Evolutionary conservation across 2,329 filamentous ascomycete genomes (phyloP), one percentile per base, ranked within the genome.

Genomic region (Aspergillus quadricinctus): DNA sequence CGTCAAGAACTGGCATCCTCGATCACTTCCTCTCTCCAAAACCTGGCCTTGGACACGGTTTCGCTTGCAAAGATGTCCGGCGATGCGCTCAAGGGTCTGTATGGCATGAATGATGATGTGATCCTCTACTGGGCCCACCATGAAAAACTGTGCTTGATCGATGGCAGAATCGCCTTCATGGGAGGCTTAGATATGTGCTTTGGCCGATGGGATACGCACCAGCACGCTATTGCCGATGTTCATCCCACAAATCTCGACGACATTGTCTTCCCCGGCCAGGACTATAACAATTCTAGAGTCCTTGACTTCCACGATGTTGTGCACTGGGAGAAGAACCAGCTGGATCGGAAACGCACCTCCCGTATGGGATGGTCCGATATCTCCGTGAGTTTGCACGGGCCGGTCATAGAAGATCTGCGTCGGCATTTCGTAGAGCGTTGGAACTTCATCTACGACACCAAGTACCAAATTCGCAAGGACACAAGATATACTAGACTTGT

Each of bases 351-450:
- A 10, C 84, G 86, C 67, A 89, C 81, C 72, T 90, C 89, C 2
- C 84, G 92, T 57, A 96, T 96, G 91, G 92, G 92, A 21, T 96
- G 92, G 92, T 90, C 89, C 14, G 92, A 96, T 72, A 83, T 96
- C 57, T 87, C 88, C 10, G 79, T 97, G 55, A 91, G 86, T 64
- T 72, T 96, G 56, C 81, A 81, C 14, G 92, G 92, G 0, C 86
- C 87, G 0, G 88, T 90, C 9, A 87, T 93, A 0, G 80, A 87
- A 60, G 91, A 89, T 70, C 78, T 96, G 31, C 80, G 85, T 31
- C 81, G 83, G 4, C 91, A 96, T 70, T 96, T 97, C 66, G 81
- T 86, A 1, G 88, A 96, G 68, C 80, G 92, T 64, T 97, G 92
- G 91, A 96, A 96, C 75, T 95, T 90, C 69, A 92, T 97, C 61